A percentile compares a stretch with the other conserved stretches of the same genome.
phyloP scores from a whole-genome alignment of 306 rosid species.

The Cercis canadensis region DNA sequence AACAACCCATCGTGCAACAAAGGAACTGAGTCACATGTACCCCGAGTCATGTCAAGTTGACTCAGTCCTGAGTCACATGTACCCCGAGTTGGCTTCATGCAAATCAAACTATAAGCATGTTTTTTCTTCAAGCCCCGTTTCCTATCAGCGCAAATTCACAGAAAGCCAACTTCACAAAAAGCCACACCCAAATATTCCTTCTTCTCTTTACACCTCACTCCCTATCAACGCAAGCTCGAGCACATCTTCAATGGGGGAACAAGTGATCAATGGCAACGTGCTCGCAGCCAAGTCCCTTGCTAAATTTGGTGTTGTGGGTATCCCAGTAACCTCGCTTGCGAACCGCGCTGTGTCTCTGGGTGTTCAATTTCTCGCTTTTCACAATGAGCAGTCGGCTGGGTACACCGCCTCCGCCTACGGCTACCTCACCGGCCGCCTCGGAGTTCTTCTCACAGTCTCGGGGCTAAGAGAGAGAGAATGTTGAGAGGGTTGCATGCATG shows the following conservation, averaged over 20 bases:
- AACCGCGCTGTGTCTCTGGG: slow-evolving; percentile 84
- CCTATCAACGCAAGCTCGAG: not conserved
- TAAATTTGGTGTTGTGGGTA: slow-evolving; percentile 88
- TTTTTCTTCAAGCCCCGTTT: no score
- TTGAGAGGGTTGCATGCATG: no score
- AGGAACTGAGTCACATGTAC: no score
- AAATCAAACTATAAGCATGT: no score
- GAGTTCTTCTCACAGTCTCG: slow-evolving; percentile 89
- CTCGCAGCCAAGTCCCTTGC: slow-evolving; percentile 75
- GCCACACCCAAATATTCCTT: not conserved
- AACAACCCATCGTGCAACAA: no score
- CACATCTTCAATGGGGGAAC: not conserved
- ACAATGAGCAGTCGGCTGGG: slow-evolving; percentile 96
- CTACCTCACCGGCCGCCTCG: slow-evolving; percentile 77
- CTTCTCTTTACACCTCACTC: not conserved
- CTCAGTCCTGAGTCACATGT: no score
- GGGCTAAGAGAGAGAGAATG: no score
- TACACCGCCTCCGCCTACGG: slow-evolving; percentile 98
- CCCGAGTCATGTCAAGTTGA: no score
- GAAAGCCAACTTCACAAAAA: no score
- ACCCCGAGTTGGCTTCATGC: no score
- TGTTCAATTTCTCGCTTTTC: slow-evolving; percentile 82
- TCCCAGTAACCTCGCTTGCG: slow-evolving; percentile 92
- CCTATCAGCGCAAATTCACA: no score
- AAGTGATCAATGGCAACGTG: slow-evolving; percentile 62